These are phyloP conservation scores for Thielaviopsis ethacetica DNA, from an alignment of 2,329 filamentous ascomycete genomes.

Conservation along the genomic window DNA sequence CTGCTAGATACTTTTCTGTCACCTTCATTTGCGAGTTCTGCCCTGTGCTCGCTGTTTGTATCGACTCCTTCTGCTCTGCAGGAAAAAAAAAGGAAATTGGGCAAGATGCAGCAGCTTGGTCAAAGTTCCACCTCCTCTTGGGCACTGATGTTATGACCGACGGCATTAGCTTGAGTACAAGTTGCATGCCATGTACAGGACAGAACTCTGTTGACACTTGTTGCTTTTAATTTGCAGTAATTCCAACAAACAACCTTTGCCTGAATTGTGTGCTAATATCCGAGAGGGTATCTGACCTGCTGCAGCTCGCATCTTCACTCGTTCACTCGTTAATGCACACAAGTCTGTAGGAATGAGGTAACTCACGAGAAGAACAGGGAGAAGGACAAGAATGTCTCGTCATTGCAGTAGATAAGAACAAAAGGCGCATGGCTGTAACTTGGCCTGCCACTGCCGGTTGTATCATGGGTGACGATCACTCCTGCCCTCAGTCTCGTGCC, in stretches of 20 bases:
- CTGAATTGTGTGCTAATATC: no score
- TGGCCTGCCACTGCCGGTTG: neutral
- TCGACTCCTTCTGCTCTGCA: neutral
- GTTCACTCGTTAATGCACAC: no score
- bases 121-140: neutral
- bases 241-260: no score
- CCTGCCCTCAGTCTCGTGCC: neutral
- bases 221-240: no score
- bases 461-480: neutral
- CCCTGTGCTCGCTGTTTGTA: neutral
- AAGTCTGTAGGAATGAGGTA: neutral
- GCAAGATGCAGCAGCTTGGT: neutral
- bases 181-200: neutral
- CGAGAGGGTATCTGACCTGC: no score
- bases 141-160: no score
- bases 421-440: neutral
- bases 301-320: no score
- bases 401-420: no score
- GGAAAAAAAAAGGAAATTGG: neutral
- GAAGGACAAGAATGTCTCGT: neutral
- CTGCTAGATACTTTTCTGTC: no score
- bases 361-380: neutral
- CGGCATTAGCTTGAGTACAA: no score
- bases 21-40: neutral
- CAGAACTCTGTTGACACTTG: no score